Base-by-base conservation (phyloP, 2,329 filamentous ascomycete genomes). In the Bipolaris bicolor region DNA sequence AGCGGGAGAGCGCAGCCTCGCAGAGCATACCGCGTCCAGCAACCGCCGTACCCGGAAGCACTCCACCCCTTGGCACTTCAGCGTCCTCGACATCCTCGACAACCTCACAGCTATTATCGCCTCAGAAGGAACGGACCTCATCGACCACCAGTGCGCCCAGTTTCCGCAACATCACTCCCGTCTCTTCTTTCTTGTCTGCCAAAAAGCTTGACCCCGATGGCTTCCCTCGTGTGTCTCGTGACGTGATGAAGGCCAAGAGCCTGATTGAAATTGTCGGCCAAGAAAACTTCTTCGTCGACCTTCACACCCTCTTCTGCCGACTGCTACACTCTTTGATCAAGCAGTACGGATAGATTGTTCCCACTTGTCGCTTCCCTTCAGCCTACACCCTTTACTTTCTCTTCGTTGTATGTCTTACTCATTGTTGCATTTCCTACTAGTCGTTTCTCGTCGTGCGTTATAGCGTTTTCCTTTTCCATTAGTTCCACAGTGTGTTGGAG, bases 231-330 rank as follows among this genome's bases (percentile, higher is more conserved):
- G 76, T 82, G 7, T 78, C 78, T 5, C 82, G 82, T 46, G 82
- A 83, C 31, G 66, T 74, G 53, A 81, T 83, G 64, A 80, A 81
- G 46, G 82, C 83, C 20, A 81, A 84, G 59, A 83, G 82, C 52
- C 73, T 86, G n/a, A 80, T 81, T 13, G 84, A 86, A 66, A 85
- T 86, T 48, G 82, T 85, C 5, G 84, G 84, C 36, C 82, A 84
- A 54, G 83, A 84, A 56, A 80, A 82, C 70, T 83, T 86, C 62
- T 86, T 86, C 63, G 81, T 84, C 10, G 81, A 85, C 61, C 71
- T 86, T 7, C 84, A 86, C 68, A 80, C 79, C 31, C 76, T 82
- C 52, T 86, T 86, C 68, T 75, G 71, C 63, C 63, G 68, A 54
- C 67, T 78, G 16, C 65, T 78, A 22, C 70, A 76, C 54, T 68